Evolutionary conservation across 208 protist species (phyloP), one percentile per base, ranked within the genome.

Genomic region (Phytomonas sp.): DNA sequence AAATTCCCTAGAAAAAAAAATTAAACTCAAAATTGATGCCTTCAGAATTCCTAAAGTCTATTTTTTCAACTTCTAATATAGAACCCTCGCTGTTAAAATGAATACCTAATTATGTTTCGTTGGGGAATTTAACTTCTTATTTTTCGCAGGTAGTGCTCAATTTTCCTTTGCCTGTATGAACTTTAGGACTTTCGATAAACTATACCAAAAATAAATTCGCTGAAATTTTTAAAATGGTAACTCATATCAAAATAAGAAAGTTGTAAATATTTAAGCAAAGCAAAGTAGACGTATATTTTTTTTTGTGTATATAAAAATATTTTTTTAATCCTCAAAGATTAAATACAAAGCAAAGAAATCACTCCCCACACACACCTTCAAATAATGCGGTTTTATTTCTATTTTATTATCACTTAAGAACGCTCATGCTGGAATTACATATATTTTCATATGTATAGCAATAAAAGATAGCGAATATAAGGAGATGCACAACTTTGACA

Each of bases 371-470:
- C 49, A 23, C 23, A 60, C 23, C n/a, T n/a, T 66, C 14, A 74
- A 69, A 74, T 29, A 70, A 3, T 40, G 32, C 29, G n/a, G n/a
- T 31, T 69, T 29, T 59, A 12, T 74, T 34, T 74, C 34, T 33
- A 59, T 64, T 23, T 10, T 19, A 42, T 64, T 16, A 64, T 42
- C 11, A 64, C 3, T 64, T 23, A 19, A 1, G 60, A 64, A 42
- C 3, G 36, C 12, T 3, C 14, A 23, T 16, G 12, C 31, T 42
- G 36, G 19, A 42, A 34, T 64, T 3, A 16, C 36, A 23, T 64
- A 10, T 19, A 64, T 64, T 19, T 23, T 64, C 36, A 64, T 64
- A 64, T 23, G 12, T 49, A 23, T 49, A 49, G 40, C 12, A 64
- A 42, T 23, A 64, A 64, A 64, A 34, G 19, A 12, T 12, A 64